Evolutionary conservation across 2,329 filamentous ascomycete genomes (phyloP).

Genomic region (Emergomyces orientalis): DNA sequence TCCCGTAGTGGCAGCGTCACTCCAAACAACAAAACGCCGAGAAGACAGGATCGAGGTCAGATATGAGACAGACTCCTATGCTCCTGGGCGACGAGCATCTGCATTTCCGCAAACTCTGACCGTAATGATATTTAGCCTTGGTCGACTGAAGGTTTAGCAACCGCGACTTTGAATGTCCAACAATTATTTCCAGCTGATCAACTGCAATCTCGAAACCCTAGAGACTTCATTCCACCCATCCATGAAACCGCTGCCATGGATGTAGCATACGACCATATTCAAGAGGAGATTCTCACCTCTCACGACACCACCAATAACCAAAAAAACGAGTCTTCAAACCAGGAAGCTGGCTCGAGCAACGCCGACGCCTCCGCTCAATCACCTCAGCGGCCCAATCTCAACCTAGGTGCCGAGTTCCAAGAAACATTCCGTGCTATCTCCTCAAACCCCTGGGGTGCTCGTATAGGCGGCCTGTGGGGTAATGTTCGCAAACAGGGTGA

Average conservation of each 20-base stretch:
- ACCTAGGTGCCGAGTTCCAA: slow-evolving; percentile 80
- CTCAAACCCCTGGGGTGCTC: slow-evolving; percentile 80
- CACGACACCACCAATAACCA: slow-evolving; percentile 42
- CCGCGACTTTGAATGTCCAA: neutral
- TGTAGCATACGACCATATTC: slow-evolving; percentile 92
- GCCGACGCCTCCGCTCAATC: slow-evolving; percentile 30
- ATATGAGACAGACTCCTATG: neutral
- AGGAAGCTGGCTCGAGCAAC: slow-evolving; percentile 39
- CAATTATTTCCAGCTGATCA: neutral
- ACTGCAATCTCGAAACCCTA: neutral
- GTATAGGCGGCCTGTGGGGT: slow-evolving; percentile 78
- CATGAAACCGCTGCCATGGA: slow-evolving; percentile 56
- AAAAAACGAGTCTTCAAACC: slow-evolving; percentile 30
- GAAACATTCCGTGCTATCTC: slow-evolving; percentile 93
- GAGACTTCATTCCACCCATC: neutral
- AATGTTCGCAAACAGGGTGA: slow-evolving; percentile 93
- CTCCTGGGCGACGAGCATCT: neutral
- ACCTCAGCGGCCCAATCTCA: slow-evolving; percentile 31
- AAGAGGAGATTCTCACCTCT: slow-evolving; percentile 62
- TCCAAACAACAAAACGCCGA: neutral
- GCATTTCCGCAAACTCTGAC: neutral
- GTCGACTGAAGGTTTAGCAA: neutral
- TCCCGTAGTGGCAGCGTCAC: neutral
- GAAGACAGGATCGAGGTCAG: neutral
- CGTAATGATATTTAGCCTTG: neutral